Base-by-base conservation (phyloP, 2,329 filamentous ascomycete genomes). In the Aureobasidium namibiae region DNA sequence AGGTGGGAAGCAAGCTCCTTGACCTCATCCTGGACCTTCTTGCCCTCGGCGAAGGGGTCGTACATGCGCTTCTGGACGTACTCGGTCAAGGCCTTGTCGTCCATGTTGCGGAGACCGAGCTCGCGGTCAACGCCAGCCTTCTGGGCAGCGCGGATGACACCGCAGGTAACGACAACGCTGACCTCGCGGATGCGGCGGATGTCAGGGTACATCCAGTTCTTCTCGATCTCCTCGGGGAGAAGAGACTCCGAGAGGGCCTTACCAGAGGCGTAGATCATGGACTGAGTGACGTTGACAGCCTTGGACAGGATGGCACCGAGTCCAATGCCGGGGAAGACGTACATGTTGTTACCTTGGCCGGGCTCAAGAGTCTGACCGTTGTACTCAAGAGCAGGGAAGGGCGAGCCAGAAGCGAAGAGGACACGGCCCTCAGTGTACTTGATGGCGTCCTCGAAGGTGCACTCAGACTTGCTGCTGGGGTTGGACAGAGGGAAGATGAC, bases 241-340 rank as follows among this genome's bases (percentile, higher is more conserved):
- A 99, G 82, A 34, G 88, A 86, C 61, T 84, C 85, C 16, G 90
- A 83, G 21, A 97, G 83, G 4, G 90, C 87, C 41, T 87, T 86
- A 29, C 90, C 94, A 33, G 92, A 92, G 52, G 89, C 91, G 77
- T 97, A 97, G 70, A 99, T 91, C 94, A 99, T 99, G 74, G 87
- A 84, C 72, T 96, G 90, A 5, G 92, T 97, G 65, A 97, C 81
- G 67, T 85, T 85, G 65, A 89, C 86, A 13, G 91, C 83, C 80
- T 96, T 95, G 76, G 87, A 86, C 50, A 97, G 83, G 70, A 97
- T 96, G 65, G 92, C 89, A 62, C 92, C 94, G 31, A 97, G 85
- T 60, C 94, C 94, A 61, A 97, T 88, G 69, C 92, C 94, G 0
- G 94, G 94, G 85, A 99, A 99, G 62, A 99, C 89, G 72, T 96